phyloP scores from a whole-genome alignment of 1,284 basidiomycete species.

The Hypsizygus ulmarius region DNA sequence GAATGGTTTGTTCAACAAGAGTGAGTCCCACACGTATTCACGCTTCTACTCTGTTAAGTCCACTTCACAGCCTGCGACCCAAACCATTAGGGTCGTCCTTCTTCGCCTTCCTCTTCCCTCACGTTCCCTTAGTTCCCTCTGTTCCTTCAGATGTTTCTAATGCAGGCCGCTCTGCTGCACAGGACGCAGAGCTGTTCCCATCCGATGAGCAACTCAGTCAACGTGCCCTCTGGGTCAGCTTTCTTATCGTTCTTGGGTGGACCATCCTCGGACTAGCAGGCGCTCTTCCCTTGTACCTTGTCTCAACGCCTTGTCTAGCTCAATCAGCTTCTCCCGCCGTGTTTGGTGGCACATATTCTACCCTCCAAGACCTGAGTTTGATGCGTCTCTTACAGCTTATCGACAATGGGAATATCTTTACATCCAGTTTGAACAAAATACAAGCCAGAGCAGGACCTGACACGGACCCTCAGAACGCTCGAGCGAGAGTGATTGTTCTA shows the following conservation, averaged over 20 bases:
- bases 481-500: conserved; percentile 62
- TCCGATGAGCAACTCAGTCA: conserved; percentile 73
- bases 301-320: conserved; percentile 65
- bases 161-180: conserved; percentile 45
- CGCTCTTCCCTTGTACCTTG: conserved; percentile 69
- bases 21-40: conserved; percentile 41
- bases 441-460: conserved; percentile 35
- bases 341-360: conserved; percentile 62
- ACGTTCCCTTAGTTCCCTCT: conserved; percentile 62
- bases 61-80: conserved; percentile 56
- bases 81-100: conserved; percentile 54
- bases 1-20: conserved; percentile 73
- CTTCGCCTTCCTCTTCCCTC: conserved; percentile 67
- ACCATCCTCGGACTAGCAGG: conserved; percentile 63
- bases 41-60: conserved; percentile 13
- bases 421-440: conserved; percentile 28
- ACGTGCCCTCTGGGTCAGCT: conserved; percentile 60
- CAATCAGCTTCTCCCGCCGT: conserved; percentile 42
- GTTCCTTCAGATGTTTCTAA: conserved; percentile 55
- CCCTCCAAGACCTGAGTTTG: conserved; percentile 71
- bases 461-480: conserved; percentile 46
- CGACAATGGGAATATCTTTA: conserved; percentile 44
- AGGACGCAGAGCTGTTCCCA: conserved; percentile 57
- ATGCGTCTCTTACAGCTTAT: conserved; percentile 65
- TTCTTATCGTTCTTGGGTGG: conserved; percentile 64